Percentiles rank a stretch among this genome's conserved stretches.
These are phyloP conservation scores for Kuraishia floccosa DNA, from an alignment of 805 yeast genomes.

Conservation along the genomic window DNA sequence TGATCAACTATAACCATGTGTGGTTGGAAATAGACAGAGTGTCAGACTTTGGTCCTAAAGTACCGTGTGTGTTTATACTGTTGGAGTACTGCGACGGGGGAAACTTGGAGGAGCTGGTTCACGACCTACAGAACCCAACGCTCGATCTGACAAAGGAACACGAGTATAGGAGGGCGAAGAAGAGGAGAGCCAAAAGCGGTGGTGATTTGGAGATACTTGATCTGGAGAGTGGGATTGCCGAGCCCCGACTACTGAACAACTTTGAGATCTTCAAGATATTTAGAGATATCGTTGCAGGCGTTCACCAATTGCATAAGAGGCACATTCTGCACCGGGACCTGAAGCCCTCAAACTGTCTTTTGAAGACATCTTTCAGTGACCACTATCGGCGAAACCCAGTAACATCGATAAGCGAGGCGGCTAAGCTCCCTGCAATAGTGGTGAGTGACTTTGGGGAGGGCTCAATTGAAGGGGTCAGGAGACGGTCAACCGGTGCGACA, in stretches of 20 bases:
- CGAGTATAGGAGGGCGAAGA: conserved; percentile 13
- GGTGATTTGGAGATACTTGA: no score
- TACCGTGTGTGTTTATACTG: conserved; percentile 59
- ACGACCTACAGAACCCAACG: conserved; percentile 22
- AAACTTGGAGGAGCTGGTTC: conserved; percentile 60
- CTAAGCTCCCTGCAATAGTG: conserved; percentile 49
- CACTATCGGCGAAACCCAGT: conserved; percentile 11
- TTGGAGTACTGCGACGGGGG: conserved; percentile 90
- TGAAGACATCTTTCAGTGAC: conserved; percentile 25
- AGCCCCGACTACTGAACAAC: conserved; percentile 25
- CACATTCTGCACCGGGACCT: conserved; percentile 83
- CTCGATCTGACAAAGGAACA: conserved; percentile 25
- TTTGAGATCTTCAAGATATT: conserved; percentile 61
- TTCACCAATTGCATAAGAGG: conserved; percentile 56
- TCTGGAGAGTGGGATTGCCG: background rate
- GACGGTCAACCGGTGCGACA: conserved; percentile 71
- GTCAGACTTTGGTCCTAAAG: conserved; percentile 40
- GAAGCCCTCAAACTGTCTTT: conserved; percentile 79
- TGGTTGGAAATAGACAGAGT: conserved; percentile 68
- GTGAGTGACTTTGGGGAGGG: conserved; percentile 91
- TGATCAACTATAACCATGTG: conserved; percentile 82
- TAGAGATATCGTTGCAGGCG: conserved; percentile 58
- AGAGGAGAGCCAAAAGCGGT: conserved; percentile 4
- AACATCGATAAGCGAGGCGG: conserved; percentile 10
- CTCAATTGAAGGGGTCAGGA: conserved; percentile 52